Conservation (phyloP, 2,329 filamentous ascomycete species). For the Ophiognomonia clavigignenti-juglandacearum region DNA sequence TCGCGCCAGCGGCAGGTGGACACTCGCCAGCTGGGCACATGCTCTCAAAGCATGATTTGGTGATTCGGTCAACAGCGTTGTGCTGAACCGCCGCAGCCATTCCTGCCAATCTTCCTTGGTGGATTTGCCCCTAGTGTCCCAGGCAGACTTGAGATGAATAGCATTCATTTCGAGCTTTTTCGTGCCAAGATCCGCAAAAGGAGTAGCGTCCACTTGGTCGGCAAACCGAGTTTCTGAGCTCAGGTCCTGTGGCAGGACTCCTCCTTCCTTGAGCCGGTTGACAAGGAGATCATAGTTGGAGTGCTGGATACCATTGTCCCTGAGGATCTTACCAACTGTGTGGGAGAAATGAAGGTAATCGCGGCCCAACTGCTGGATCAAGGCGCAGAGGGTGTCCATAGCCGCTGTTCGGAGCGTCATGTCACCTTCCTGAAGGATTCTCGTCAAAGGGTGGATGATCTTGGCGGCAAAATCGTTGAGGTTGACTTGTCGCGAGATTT, state of each 20-base stretch:
- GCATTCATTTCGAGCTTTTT: constrained; percentile 98
- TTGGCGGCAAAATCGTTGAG: constrained; percentile 94
- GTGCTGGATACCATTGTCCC: constrained; percentile 76
- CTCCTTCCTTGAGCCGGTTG: constrained; percentile 88
- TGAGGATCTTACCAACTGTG: constrained; percentile 84
- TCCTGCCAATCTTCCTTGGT: constrained; percentile 99
- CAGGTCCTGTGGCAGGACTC: constrained; percentile 90
- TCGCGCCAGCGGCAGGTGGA: constrained; percentile 85
- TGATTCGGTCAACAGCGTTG: constrained; percentile 89
- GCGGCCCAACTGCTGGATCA: constrained; percentile 93
- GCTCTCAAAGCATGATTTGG: constrained; percentile 92
- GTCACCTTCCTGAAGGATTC: constrained; percentile 73
- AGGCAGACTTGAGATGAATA: constrained; percentile 92
- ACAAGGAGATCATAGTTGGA: constrained; percentile 90
- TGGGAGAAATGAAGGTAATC: constrained; percentile 94
- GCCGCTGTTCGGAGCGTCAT: constrained; percentile 71
- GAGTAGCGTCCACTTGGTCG: constrained; percentile 72
- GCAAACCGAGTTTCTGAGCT: constrained; percentile 80
- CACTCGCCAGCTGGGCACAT: constrained; percentile 84
- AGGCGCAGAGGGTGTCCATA: constrained; percentile 86
- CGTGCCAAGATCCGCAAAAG: constrained; percentile 76
- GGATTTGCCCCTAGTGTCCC: constrained; percentile 94
- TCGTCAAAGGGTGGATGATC: constrained; percentile 88
- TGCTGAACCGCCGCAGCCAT: constrained; percentile 95
- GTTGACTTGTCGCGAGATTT: constrained; percentile 93